Conservation (phyloP, 441 rosid genomes). For the Adansonia rubrostipa region DNA sequence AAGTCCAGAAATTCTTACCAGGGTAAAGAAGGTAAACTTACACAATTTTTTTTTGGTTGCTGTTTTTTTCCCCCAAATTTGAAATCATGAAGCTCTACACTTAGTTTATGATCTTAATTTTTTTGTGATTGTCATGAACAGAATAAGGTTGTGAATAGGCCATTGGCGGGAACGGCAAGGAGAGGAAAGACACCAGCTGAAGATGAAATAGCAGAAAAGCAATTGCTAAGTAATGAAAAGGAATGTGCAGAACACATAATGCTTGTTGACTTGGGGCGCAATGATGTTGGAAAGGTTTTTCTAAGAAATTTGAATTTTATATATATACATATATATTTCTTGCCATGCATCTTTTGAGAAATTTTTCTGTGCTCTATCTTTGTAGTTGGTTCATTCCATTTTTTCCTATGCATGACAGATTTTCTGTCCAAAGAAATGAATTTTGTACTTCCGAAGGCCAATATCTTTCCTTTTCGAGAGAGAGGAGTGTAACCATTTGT, state of each 20-base stretch:
- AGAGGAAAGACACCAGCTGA: constrained; percentile 74
- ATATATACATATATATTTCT: background rate
- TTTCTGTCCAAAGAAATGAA: constrained; percentile 6
- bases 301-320: background rate
- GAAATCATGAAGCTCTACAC: background rate
- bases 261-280: constrained; percentile 88
- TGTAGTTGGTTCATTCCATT: background rate
- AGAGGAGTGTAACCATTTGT: background rate
- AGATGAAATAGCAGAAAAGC: constrained; percentile 59
- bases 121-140: constrained; percentile 35
- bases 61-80: background rate
- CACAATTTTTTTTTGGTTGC: background rate
- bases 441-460: background rate
- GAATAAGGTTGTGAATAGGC: constrained; percentile 77
- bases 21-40: constrained; percentile 68
- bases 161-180: constrained; percentile 79
- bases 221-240: constrained; percentile 71
- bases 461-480: background rate
- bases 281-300: constrained; percentile 84
- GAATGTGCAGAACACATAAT: constrained; percentile 90
- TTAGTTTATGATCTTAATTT: background rate
- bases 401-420: background rate
- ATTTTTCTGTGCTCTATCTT: constrained; percentile 6
- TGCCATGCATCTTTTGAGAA: background rate
- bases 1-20: constrained; percentile 91